These are phyloP conservation scores for Populus trichocarpa DNA, from an alignment of 441 rosid genomes.

Conservation along the genomic window DNA sequence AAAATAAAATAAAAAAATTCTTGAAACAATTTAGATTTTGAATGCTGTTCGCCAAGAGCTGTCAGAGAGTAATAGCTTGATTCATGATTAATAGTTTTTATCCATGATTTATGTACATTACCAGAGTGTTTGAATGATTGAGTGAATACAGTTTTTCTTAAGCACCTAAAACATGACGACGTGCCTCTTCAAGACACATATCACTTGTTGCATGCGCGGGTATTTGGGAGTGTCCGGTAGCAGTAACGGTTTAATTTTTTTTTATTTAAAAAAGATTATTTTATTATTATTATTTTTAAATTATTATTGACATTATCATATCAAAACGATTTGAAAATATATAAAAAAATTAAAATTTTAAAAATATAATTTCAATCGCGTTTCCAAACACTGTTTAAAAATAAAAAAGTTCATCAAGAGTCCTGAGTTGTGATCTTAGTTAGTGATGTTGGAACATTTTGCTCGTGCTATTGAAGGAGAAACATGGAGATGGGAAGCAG, in stretches of 20 bases:
- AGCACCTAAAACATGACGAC: not conserved
- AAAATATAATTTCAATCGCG: no score
- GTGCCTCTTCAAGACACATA: not conserved
- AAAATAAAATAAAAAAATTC: no score
- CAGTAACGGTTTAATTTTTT: accelerated
- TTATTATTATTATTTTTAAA: no score
- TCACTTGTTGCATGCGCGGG: not conserved
- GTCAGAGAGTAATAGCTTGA: not conserved
- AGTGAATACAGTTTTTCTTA: not conserved
- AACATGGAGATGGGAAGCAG: not conserved
- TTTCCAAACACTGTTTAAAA: no score
- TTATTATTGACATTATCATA: no score
- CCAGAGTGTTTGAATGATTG: not conserved
- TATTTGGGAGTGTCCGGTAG: accelerated
- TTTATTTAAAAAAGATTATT: no score
- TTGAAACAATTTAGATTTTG: no score
- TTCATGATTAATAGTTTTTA: no score
- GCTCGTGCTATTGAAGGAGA: not conserved
- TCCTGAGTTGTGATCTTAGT: not conserved
- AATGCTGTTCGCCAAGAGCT: not conserved
- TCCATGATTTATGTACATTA: not conserved
- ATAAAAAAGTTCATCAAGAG: no score
- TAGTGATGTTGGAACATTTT: not conserved
- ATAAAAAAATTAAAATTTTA: no score
- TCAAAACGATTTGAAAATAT: no score